Evolutionary conservation across 164 flowering plant species (phyloP).

Genomic region (Chimonanthus praecox): DNA sequence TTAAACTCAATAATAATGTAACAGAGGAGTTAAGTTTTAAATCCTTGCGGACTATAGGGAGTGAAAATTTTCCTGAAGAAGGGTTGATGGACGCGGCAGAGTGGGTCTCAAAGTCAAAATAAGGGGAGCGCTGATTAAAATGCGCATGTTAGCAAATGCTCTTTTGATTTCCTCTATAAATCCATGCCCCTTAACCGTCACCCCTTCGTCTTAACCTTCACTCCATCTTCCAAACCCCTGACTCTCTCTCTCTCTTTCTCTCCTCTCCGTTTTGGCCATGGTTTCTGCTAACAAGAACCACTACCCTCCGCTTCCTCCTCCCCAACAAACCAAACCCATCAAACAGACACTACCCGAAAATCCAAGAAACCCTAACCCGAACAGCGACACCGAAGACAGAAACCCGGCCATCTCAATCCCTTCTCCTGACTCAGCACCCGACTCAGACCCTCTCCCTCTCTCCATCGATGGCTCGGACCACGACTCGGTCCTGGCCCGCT

Average conservation of each 20-base stretch:
- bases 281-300: constrained; percentile 6
- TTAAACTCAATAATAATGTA: too few relatives aligned
- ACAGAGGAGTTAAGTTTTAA: too few relatives aligned
- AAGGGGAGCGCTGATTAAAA: too few relatives aligned
- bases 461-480: constrained; percentile 25
- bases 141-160: not conserved
- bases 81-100: too few relatives aligned
- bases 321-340: not conserved
- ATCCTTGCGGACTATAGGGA: too few relatives aligned
- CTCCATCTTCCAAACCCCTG: not conserved
- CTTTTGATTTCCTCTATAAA: not conserved
- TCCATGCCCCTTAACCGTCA: not conserved
- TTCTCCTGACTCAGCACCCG: constrained; percentile 2
- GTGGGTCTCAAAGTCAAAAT: too few relatives aligned
- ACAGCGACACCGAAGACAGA: constrained; percentile 14
- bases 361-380: constrained; percentile 1
- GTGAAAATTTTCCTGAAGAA: too few relatives aligned
- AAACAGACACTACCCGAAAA: not conserved
- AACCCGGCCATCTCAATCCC: constrained; percentile 4
- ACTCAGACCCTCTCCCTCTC: not conserved
- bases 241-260: too few relatives aligned
- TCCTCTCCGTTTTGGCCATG: not conserved
- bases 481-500: constrained; percentile 27
- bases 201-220: not conserved
- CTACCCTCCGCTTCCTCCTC: not conserved